Evolutionary conservation across 1,284 basidiomycete genomes (phyloP).

Genomic region (Kalmanozyma brasiliensis): DNA sequence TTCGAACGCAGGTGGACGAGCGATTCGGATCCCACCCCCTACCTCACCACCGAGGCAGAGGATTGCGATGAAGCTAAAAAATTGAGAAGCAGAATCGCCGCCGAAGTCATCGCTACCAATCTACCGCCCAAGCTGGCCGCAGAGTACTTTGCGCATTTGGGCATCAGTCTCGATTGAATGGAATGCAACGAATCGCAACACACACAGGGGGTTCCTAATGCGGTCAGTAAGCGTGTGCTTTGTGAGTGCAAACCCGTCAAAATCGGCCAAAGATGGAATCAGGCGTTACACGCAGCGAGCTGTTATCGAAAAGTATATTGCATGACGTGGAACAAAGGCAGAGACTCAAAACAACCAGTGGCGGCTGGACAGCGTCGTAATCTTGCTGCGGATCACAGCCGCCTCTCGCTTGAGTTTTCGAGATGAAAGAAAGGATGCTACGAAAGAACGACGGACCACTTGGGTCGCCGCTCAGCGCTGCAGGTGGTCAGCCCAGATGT

Average conservation of each 20-base stretch:
- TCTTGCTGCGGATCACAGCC: slow-evolving; percentile 9
- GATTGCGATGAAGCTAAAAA: slow-evolving; percentile 23
- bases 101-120: slow-evolving; percentile 29
- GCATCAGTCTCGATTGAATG: neutral
- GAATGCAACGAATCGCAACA: too few relatives aligned
- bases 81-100: slow-evolving; percentile 26
- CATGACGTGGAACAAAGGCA: slow-evolving; percentile 12
- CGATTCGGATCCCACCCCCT: slow-evolving; percentile 26
- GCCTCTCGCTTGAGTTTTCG: too few relatives aligned
- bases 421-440: slow-evolving; percentile 6
- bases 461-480: slow-evolving; percentile 57
- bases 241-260: too few relatives aligned
- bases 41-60: slow-evolving; percentile 7
- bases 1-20: slow-evolving; percentile 37
- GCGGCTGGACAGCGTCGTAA: neutral
- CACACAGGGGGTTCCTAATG: too few relatives aligned
- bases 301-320: slow-evolving; percentile 23
- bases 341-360: neutral
- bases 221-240: too few relatives aligned
- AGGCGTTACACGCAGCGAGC: too few relatives aligned
- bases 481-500: slow-evolving; percentile 64
- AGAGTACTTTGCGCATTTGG: slow-evolving; percentile 26
- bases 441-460: neutral
- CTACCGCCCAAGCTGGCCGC: slow-evolving; percentile 18
- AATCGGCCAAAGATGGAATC: too few relatives aligned